A percentile compares a stretch with the other conserved stretches of the same genome.
Conservation (phyloP, 176 grass and related monocot genomes). For the Oryza australiensis region DNA sequence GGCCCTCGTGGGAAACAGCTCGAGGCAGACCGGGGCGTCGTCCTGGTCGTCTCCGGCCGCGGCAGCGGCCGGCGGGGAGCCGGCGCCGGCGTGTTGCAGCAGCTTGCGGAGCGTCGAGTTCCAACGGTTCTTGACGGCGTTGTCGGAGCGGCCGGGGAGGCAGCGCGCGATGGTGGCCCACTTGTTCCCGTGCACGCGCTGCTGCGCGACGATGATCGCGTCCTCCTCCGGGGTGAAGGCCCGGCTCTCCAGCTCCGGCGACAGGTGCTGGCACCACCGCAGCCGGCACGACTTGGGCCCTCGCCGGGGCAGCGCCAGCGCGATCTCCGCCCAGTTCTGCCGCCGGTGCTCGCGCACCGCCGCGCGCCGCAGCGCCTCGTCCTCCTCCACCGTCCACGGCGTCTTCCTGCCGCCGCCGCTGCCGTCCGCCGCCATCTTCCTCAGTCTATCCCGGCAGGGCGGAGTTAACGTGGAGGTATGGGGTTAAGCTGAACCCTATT, state of each 20-base stretch:
- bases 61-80: background rate
- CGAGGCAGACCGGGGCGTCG: background rate
- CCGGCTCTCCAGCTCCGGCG: slow-evolving; percentile 50
- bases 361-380: slow-evolving; percentile 43
- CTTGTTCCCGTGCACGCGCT: slow-evolving; percentile 67
- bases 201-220: slow-evolving; percentile 50
- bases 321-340: slow-evolving; percentile 62
- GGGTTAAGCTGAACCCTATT: background rate
- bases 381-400: slow-evolving; percentile 66
- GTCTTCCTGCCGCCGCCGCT: slow-evolving; percentile 44
- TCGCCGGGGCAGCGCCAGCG: slow-evolving; percentile 36
- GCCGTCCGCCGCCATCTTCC: background rate
- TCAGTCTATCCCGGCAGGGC: too few species aligned
- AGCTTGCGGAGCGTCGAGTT: slow-evolving; percentile 62
- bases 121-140: slow-evolving; percentile 84
- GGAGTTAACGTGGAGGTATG: too few species aligned
- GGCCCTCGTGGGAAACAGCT: slow-evolving; percentile 6
- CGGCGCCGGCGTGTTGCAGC: background rate
- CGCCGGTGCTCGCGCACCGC: slow-evolving; percentile 52
- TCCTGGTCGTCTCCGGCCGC: background rate
- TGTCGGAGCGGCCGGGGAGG: slow-evolving; percentile 61
- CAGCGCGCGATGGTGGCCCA: slow-evolving; percentile 78
- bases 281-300: slow-evolving; percentile 70
- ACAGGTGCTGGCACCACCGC: slow-evolving; percentile 72
- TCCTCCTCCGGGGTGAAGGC: slow-evolving; percentile 66